Percentiles rank a stretch among this genome's conserved stretches.
Conservation (phyloP, 2,329 filamentous ascomycete genomes). For the Pseudogymnoascus sp. region DNA sequence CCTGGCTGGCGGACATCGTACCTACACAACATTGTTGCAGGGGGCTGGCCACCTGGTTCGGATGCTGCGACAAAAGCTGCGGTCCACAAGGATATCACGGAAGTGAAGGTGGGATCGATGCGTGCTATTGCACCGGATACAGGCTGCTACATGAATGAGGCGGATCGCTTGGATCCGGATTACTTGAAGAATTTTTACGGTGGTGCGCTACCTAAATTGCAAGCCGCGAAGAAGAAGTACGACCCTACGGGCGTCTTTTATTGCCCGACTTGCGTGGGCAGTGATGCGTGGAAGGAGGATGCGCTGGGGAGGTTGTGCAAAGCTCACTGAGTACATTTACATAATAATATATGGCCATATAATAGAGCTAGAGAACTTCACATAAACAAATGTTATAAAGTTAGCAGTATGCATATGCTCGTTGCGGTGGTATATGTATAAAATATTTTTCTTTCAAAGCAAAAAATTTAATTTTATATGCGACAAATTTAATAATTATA, state of each 20-base stretch:
- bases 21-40: constrained; percentile 18
- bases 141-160: constrained; percentile 39
- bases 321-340: neutral
- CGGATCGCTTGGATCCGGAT: constrained; percentile 30
- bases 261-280: constrained; percentile 35
- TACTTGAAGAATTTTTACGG: constrained; percentile 32
- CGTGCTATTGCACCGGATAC: constrained; percentile 33
- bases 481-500: neutral
- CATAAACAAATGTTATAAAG: neutral
- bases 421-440: neutral
- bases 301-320: neutral
- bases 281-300: constrained; percentile 25
- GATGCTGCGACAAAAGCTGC: constrained; percentile 17
- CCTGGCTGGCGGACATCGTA: constrained; percentile 26
- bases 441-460: neutral
- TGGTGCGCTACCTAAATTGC: constrained; percentile 26
- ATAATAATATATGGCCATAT: neutral
- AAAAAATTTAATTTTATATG: neutral
- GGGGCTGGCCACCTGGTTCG: constrained; percentile 11
- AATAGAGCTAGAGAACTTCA: neutral
- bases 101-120: constrained; percentile 26
- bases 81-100: constrained; percentile 26
- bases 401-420: neutral
- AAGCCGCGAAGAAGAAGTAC: constrained; percentile 29
- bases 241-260: constrained; percentile 31